Base-by-base conservation (phyloP, 2,329 filamentous ascomycete species). In the Stylonectria norvegica region DNA sequence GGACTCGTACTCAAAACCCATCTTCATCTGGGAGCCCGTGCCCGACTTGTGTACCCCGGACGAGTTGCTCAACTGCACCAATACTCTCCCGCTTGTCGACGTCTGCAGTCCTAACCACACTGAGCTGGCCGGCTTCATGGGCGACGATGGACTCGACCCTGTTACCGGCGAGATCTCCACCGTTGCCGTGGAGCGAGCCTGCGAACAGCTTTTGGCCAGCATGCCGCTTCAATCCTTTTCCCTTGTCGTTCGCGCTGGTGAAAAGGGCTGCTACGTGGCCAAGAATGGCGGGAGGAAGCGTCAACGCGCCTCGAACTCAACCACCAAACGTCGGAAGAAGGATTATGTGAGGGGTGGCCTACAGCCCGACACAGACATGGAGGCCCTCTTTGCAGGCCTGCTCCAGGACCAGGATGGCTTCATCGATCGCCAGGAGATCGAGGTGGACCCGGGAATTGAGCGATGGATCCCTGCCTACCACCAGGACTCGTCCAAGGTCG, bases 21-120 rank as follows among this genome's bases (percentile, higher is more conserved):
- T 89, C 5, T 88, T 96, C 61, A 79, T 97, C 37, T 98, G 91
- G 91, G 93, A 98, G 62, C 93, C 93, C 1, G 86, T 96, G 1
- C 93, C 93, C 2, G 89, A 96, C 63, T 75, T 88, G 1, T 96
- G 90, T 62, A 83, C 78, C 0, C 82, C 88, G 0, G 79, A 81
- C 29, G 75, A 84, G 59, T 66, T 83, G 19, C 69, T 83, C 9
- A 81, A 81, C 56, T 79, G 75, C 60, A 83, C 79, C 35, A 82
- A 83, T 50, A 75, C 75, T 9, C 67, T 83, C 10, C 76, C 77
- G 0, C 63, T 81, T 12, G 69, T 84, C 40, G 79, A 84, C 50
- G 67, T 84, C 40, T 80, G 78, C 62, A 81, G 76, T 49, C 93
- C 93, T 1, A 98, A 98, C 59, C 88, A 95, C 60, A 70, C 83